Percentiles rank a stretch among this genome's conserved stretches.
Evolutionary conservation across 148 eudicot genomes (phyloP).

Genomic region (Heliosperma pusillum): DNA sequence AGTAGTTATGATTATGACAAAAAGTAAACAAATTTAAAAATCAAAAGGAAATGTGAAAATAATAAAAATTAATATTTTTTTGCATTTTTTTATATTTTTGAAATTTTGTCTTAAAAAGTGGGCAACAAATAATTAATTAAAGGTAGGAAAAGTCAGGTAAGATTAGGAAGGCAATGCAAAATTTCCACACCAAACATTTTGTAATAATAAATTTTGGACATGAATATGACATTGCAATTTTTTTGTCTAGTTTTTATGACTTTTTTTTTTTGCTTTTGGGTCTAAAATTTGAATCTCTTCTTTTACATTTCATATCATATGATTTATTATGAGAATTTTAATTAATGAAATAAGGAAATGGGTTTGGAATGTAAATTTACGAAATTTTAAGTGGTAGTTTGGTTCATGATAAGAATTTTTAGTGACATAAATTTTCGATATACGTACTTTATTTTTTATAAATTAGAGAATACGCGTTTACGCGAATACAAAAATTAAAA

Average conservation of each 20-base stretch:
- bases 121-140: conserved; percentile 36
- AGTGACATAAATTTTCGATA: too few species aligned
- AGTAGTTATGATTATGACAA: conserved; percentile 45
- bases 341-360: too few species aligned
- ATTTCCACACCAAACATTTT: conserved; percentile 36
- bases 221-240: conserved; percentile 6
- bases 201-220: conserved; percentile 12
- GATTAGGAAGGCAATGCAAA: conserved; percentile 33
- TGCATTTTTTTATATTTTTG: conserved; percentile 19
- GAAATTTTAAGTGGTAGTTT: too few species aligned
- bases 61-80: conserved; percentile 23
- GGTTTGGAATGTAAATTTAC: too few species aligned
- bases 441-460: too few species aligned
- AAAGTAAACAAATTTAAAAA: conserved; percentile 34
- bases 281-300: too few species aligned
- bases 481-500: too few species aligned
- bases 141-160: conserved; percentile 65
- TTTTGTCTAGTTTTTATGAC: background rate
- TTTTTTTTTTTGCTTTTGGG: too few species aligned
- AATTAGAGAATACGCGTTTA: too few species aligned
- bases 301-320: too few species aligned
- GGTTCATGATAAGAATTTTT: too few species aligned
- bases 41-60: conserved; percentile 25
- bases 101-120: conserved; percentile 19
- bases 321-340: too few species aligned